A percentile compares a stretch with the other conserved stretches of the same genome.
Conservation (phyloP, 164 flowering plant species). For the Vitis amurensis region DNA sequence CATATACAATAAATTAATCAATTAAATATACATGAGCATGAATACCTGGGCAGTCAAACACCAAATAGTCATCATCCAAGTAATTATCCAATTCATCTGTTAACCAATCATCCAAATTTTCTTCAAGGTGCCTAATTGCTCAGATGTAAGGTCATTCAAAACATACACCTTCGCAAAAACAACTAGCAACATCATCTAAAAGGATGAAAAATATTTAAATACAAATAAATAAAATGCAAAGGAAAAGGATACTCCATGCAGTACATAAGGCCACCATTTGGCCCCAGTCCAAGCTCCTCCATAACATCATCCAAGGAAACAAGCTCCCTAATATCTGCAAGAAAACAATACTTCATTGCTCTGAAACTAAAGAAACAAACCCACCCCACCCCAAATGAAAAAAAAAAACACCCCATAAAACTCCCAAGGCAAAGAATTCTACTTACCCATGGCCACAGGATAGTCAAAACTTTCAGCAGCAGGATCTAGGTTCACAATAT, state of each 20-base stretch:
- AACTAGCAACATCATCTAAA: not conserved
- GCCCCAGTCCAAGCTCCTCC: slow-evolving; percentile 92
- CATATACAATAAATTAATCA: too few relatives aligned
- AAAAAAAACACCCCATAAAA: not conserved
- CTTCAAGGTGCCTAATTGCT: slow-evolving; percentile 74
- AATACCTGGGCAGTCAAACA: slow-evolving; percentile 97
- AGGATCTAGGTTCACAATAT: slow-evolving; percentile 91
- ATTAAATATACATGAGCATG: not conserved
- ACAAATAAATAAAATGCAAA: not conserved
- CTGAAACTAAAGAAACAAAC: not conserved
- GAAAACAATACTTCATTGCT: slow-evolving; percentile 6
- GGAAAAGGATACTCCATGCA: slow-evolving; percentile 96
- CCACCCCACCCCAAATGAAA: too few relatives aligned
- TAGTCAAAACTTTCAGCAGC: slow-evolving; percentile 97
- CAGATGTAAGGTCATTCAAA: slow-evolving; percentile 45
- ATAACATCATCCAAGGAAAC: slow-evolving; percentile 94
- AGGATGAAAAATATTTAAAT: not conserved
- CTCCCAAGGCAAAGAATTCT: not conserved
- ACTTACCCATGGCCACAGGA: slow-evolving; percentile 89
- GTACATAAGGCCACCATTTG: slow-evolving; percentile 94
- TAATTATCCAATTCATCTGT: slow-evolving; percentile 78
- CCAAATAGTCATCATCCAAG: slow-evolving; percentile 89
- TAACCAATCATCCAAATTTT: slow-evolving; percentile 89
- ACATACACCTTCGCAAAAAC: not conserved
- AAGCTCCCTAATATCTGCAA: slow-evolving; percentile 91